phyloP scores from a whole-genome alignment of 2,329 filamentous ascomycete genomes.

The Colletotrichum shisoi region DNA sequence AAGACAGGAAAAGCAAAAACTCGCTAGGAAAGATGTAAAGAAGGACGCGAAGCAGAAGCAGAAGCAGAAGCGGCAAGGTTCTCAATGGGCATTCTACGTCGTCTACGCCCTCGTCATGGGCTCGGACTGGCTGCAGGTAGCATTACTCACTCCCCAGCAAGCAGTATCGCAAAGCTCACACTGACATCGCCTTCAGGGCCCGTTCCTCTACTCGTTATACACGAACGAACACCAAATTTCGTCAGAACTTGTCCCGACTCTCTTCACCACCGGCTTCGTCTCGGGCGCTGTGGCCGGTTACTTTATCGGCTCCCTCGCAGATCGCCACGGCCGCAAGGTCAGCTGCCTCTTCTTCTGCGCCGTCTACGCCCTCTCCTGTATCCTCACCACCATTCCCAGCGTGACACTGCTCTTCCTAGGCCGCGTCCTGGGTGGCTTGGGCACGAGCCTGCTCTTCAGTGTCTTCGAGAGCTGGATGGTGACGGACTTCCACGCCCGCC shows the following conservation, averaged over 20 bases:
- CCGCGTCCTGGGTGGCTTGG: conserved; percentile 62
- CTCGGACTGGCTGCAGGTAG: conserved; percentile 61
- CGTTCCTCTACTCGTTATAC: conserved; percentile 51
- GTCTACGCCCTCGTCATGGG: conserved; percentile 61
- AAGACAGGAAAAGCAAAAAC: conserved; percentile 9
- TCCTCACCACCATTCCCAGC: conserved; percentile 47
- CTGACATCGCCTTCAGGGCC: conserved; percentile 42
- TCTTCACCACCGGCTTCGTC: conserved; percentile 57
- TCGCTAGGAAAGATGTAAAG: conserved; percentile 6
- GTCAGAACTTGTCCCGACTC: conserved; percentile 47
- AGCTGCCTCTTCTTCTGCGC: conserved; percentile 65
- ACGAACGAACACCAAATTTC: conserved; percentile 46
- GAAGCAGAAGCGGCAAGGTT: conserved; percentile 29
- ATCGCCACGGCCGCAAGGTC: conserved; percentile 59
- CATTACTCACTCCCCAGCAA: neutral
- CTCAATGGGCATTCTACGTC: conserved; percentile 49
- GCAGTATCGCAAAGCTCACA: neutral
- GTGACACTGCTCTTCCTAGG: conserved; percentile 59
- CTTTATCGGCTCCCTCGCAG: conserved; percentile 58
- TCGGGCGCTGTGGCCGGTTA: conserved; percentile 55
- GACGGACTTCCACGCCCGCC: conserved; percentile 59
- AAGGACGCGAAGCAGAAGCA: conserved; percentile 11
- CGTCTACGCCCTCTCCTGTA: conserved; percentile 61
- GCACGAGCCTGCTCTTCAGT: conserved; percentile 65
- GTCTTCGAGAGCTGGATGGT: conserved; percentile 70